Evolutionary conservation across 1,284 basidiomycete genomes (phyloP).

Genomic region (Sanguinoderma infundibulare): DNA sequence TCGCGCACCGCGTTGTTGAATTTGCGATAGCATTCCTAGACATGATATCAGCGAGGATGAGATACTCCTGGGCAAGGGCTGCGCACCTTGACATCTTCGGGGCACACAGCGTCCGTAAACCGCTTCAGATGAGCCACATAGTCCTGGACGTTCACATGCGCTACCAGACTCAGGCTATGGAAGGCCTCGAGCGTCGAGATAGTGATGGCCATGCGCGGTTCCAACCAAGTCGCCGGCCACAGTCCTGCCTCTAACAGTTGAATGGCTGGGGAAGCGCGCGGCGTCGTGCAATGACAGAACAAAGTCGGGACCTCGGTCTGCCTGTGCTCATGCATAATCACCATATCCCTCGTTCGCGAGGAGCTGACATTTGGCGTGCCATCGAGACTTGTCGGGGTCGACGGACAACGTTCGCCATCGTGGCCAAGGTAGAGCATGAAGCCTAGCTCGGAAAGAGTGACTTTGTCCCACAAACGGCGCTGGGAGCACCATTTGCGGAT

Average conservation of each 20-base stretch:
- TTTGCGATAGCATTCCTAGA: conserved; percentile 26
- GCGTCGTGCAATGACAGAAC: background rate
- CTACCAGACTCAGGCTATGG: conserved; percentile 11
- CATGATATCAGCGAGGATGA: too few relatives aligned
- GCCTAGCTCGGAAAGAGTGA: background rate
- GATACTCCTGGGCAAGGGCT: background rate
- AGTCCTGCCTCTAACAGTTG: conserved; percentile 19
- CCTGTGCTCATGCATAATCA: background rate
- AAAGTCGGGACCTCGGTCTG: background rate
- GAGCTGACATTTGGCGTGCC: too few relatives aligned
- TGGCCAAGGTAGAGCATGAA: background rate
- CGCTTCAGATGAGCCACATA: conserved; percentile 9
- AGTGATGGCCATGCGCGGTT: conserved; percentile 15
- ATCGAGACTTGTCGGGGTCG: too few relatives aligned
- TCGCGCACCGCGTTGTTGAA: conserved; percentile 15
- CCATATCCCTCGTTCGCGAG: background rate
- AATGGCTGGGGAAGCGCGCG: background rate
- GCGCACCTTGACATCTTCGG: conserved; percentile 9
- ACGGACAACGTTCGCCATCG: background rate
- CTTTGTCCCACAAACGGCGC: background rate
- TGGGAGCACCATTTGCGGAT: background rate
- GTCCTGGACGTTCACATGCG: conserved; percentile 15
- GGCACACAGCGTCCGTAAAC: conserved; percentile 5
- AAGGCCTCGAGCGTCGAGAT: conserved; percentile 9
- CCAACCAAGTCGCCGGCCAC: conserved; percentile 24